These are phyloP conservation scores for Brassica incana DNA, from an alignment of 345 rosid species.

Conservation along the genomic window DNA sequence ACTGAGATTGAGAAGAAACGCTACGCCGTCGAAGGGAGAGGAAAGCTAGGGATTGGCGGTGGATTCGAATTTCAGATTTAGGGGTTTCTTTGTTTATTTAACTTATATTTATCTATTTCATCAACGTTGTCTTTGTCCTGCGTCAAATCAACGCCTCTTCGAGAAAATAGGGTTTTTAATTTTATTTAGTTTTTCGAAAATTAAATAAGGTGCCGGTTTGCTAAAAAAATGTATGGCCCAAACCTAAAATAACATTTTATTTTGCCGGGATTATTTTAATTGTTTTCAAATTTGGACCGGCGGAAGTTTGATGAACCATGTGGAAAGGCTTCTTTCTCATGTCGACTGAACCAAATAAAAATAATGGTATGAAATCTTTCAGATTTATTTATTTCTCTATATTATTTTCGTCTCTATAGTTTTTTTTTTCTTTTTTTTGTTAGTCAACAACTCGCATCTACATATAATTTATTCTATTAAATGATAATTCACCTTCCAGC, in stretches of 20 bases:
- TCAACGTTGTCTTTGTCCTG: background rate
- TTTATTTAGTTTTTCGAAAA: background rate
- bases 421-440: background rate
- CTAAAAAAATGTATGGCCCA: background rate
- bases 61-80: conserved; percentile 40
- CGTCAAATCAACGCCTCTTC: conserved; percentile 1
- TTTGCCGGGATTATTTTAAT: background rate
- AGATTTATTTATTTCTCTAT: background rate
- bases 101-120: background rate
- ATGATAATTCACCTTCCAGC: background rate
- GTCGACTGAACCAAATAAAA: too few relatives aligned
- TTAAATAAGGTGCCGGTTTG: conserved; percentile 20
- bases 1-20: background rate
- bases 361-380: background rate
- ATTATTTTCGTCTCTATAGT: background rate
- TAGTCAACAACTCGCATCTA: background rate
- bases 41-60: conserved; percentile 40
- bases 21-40: conserved; percentile 11
- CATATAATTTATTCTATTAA: too few relatives aligned
- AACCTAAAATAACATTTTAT: background rate
- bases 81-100: background rate
- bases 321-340: too few relatives aligned
- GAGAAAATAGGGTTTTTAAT: conserved; percentile 19
- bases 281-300: conserved; percentile 6
- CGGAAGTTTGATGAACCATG: conserved; percentile 5